These are phyloP conservation scores for Pyrenochaeta sp. DNA, from an alignment of 2,329 filamentous ascomycete species.

Conservation along the genomic window DNA sequence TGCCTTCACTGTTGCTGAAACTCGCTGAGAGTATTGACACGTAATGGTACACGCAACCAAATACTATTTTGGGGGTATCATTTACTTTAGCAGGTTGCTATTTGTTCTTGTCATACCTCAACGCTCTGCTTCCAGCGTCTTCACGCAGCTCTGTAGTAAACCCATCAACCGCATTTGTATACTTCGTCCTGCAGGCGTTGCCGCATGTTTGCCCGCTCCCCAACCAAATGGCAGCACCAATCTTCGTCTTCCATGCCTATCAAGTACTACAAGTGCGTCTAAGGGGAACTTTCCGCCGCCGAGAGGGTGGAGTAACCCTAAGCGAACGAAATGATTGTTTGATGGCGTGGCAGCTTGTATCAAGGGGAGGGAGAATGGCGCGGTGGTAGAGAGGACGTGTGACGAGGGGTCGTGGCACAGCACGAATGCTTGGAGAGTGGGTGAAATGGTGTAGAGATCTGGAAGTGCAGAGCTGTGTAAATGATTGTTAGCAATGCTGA, in stretches of 20 bases:
- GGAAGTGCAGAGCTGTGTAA: constrained; percentile 34
- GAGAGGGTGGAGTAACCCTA: constrained; percentile 56
- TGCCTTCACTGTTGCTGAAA: too few species aligned
- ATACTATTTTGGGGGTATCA: constrained; percentile 47
- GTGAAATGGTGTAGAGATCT: constrained; percentile 42
- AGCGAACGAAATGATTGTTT: constrained; percentile 49
- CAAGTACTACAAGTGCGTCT: constrained; percentile 56
- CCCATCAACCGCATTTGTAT: constrained; percentile 41
- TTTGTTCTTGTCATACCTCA: neutral
- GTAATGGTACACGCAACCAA: neutral
- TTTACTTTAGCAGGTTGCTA: neutral
- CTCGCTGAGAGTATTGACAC: too few species aligned
- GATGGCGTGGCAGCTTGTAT: constrained; percentile 42
- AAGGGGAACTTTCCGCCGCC: constrained; percentile 54
- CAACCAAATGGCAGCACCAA: constrained; percentile 56
- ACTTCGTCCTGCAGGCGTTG: constrained; percentile 37
- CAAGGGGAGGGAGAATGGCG: constrained; percentile 40
- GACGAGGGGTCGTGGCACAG: constrained; percentile 45
- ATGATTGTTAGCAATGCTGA: constrained; percentile 1
- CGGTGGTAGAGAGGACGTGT: constrained; percentile 34
- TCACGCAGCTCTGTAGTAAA: constrained; percentile 37
- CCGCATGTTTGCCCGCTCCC: constrained; percentile 51
- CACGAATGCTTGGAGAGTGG: constrained; percentile 43
- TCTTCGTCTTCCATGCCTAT: constrained; percentile 46
- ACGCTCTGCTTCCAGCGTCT: constrained; percentile 28